phyloP scores from a whole-genome alignment of 75 land plant species.

The Adiantum capillusveneris region DNA sequence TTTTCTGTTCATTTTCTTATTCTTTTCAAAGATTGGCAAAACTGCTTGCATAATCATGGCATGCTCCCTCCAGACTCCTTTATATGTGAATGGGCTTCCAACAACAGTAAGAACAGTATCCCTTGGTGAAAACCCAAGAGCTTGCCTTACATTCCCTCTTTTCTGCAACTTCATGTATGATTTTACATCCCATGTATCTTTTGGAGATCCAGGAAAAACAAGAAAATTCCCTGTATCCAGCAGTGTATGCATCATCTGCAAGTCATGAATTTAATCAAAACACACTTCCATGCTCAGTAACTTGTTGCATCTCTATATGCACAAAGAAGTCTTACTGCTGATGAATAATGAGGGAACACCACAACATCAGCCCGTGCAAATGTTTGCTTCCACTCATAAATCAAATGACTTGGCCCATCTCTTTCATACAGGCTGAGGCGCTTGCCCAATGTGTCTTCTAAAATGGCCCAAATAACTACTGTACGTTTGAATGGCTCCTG shows the following conservation, averaged over 20 bases:
- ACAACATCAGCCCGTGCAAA: conserved; percentile 73
- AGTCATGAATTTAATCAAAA: background rate
- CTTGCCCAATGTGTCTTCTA: conserved; percentile 52
- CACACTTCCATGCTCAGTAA: too few species aligned
- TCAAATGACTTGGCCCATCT: conserved; percentile 32
- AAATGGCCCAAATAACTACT: conserved; percentile 80
- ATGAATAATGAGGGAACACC: conserved; percentile 72
- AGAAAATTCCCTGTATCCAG: conserved; percentile 80
- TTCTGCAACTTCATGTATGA: conserved; percentile 37
- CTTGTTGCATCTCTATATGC: too few species aligned
- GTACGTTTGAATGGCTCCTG: conserved; percentile 80
- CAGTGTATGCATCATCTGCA: conserved; percentile 65
- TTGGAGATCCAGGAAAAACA: conserved; percentile 88
- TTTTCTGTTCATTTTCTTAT: background rate
- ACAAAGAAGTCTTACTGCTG: conserved; percentile 44
- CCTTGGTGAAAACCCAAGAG: conserved; percentile 33
- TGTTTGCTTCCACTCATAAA: conserved; percentile 56
- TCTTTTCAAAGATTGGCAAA: conserved; percentile 32
- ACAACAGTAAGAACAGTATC: conserved; percentile 58
- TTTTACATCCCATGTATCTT: conserved; percentile 64
- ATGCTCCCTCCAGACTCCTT: conserved; percentile 70
- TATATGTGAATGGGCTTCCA: conserved; percentile 67
- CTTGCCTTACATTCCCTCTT: conserved; percentile 35
- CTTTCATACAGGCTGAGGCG: conserved; percentile 45
- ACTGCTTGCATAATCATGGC: conserved; percentile 60